Evolutionary conservation across 805 yeast species (phyloP), one percentile per base, ranked within the genome.

Genomic region (Lipomyces chichibuensis): DNA sequence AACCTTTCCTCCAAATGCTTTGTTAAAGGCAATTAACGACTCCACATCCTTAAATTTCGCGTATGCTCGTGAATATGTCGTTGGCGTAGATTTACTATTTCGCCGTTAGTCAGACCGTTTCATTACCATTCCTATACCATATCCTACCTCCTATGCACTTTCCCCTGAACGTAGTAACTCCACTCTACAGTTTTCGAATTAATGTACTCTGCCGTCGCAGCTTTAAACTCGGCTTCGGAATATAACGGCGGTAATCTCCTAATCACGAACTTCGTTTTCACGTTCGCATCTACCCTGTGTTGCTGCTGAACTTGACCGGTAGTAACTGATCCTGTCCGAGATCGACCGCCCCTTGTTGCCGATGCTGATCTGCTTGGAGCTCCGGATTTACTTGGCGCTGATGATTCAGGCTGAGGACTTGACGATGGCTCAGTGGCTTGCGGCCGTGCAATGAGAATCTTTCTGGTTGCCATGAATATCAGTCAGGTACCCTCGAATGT

Each of bases 221-320:
- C 69, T 55, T 72, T 67, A 69, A 81, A 82, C 63, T 77, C 78
- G 9, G 71, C 75, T 64, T 78, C 77, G 0, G 76, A 74, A 62
- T 80, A 71, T 60, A 75, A 72, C 2, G 86, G 84, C 13, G 87
- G 87, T 52, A 84, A 72, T n/a, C 78, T 69, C 54, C 87, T 77
- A 4, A 83, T 51, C 9, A 80, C 79, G 5, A 81, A 63, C 65
- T 76, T 80, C 9, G 65, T 51, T 23, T 54, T 53, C 25, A 49
- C 32, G 32, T 13, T 46, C 25, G 33, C 66, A 57, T 57, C 52
- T 46, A 70, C 68, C 60, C 59, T 53, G 29, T 32, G 63, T 52
- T 58, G 66, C 57, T 35, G 62, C 51, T 57, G 65, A 29, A 25
- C 37, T 46, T 17, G 49, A 20, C 20, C 33, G 29, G 33, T 13